Conservation (phyloP, 1,284 basidiomycete species). For the Rhodofomes roseus region DNA sequence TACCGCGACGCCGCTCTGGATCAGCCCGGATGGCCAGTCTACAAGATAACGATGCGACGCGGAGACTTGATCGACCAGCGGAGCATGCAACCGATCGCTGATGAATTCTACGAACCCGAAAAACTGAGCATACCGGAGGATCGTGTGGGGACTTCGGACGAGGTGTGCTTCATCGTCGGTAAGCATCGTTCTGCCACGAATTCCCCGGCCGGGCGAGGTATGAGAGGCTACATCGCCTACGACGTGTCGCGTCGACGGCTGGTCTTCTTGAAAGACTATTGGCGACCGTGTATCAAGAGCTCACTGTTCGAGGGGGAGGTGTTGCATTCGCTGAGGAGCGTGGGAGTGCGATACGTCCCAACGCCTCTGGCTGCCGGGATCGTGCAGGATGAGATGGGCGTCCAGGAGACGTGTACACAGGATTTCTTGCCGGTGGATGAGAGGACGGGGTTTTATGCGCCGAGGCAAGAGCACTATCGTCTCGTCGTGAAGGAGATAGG, state of each 20-base stretch:
- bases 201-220: neutral
- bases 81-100: neutral
- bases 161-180: neutral
- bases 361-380: slow-evolving; percentile 3
- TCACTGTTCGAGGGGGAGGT: neutral
- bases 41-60: neutral
- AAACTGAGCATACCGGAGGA: neutral
- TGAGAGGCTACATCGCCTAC: neutral
- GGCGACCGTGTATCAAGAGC: neutral
- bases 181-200: neutral
- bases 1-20: neutral
- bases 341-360: neutral
- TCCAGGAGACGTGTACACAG: neutral
- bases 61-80: neutral
- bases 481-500: slow-evolving; percentile 8
- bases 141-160: neutral
- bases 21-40: slow-evolving; percentile 2
- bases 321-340: neutral
- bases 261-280: slow-evolving; percentile 4
- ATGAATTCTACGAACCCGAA: neutral
- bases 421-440: neutral
- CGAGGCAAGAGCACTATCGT: neutral
- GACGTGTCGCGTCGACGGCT: neutral
- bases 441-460: neutral
- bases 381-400: neutral